Base-by-base conservation (phyloP, 1,284 basidiomycete genomes). In the Ganoderma lucidum region DNA sequence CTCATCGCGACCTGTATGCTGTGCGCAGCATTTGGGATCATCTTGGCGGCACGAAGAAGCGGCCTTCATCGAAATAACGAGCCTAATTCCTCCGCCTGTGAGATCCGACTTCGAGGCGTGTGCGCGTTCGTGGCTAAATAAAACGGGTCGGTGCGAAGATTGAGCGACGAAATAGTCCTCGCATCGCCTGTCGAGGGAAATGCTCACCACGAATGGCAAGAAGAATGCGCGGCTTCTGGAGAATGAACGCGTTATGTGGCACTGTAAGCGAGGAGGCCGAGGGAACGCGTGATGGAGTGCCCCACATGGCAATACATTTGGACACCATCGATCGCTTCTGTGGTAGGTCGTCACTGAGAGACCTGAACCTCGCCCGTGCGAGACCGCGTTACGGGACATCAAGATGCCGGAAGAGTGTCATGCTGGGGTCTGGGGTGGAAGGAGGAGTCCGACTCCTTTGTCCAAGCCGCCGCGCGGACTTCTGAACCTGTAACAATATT, bases 21-120 rank as follows among this genome's bases (percentile, higher is more conserved):
- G 53, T 32, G 53, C 30, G 53, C 53, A 56, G 53, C 53, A 35
- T 35, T 17, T 32, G 15, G 28, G 53, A 56, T 17, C 30, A 56
- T 35, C 53, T 56, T 56, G 53, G 53, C 53, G 53, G 32, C 17
- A 15, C 30, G 53, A 56, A 56, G 53, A 35, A 56, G 53, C 30
- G 15, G 53, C 53, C 53, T 8, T 5, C 32, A 30, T 35, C 32
- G 53, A 35, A 17, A 19, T 19, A 15, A 19, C 53, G 15, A 35
- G 32, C 15, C 6, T 19, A 35, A 56, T 17, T 56, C 32, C 30
- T 56, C 28, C 6, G 14, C 15, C 30, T 32, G 53, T 56, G 53
- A 56, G 32, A 56, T 32, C 53, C 53, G 15, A 8, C 0, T 32
- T 56, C 53, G 53, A 35, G 53, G 53, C 28, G 23, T 53, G 10